Base-by-base conservation (phyloP, 1,284 basidiomycete species). In the Irpex rosettiformis region DNA sequence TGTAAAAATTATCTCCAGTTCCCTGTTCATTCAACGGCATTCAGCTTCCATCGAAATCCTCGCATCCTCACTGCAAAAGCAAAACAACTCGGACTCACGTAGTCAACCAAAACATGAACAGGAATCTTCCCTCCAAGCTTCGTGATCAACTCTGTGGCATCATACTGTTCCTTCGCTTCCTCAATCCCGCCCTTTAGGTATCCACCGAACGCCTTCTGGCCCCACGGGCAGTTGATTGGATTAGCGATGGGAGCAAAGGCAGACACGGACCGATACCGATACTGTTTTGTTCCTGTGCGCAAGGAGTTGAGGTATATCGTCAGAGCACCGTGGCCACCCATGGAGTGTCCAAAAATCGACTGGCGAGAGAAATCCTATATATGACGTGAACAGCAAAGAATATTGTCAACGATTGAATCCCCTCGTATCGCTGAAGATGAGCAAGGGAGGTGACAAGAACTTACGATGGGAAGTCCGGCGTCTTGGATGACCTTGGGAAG, bases 321-420 rank as follows among this genome's bases (percentile, higher is more conserved):
- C 25, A 99, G 81, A 4, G 97, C 95, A 18, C 96, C 97, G 71
- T 98, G 95, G 1, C 96, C 96, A 60, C 96, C 96, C 96, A 95
- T 72, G 30, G 85, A 90, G 72, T 96, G 93, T 28, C 93, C 94
- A 68, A 92, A 89, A 68, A 96, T 86, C 22, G 90, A 93, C 70
- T 86, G 82, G 54, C 88, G 81, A 52, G 75, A 80, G 64, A 84
- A 78, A 70, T 93, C 89, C 87, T 90, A 62, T 13, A 56, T 43
- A 2, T 18, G 53, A n/a, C n/a, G 29, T 42, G 25, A 21, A 29
- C n/a, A 1, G 16, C 22, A 10, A 7, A 33, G 30, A 33, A 33
- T 16, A 10, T 33, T 33, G 28, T 22, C 25, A 13, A 27, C 52
- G 37, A 6, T 25, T 24, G 33, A 6, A 24, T 28, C 11, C 21